Conservation (phyloP, 179 eudicot genomes). For the Pouteria campechiana region DNA sequence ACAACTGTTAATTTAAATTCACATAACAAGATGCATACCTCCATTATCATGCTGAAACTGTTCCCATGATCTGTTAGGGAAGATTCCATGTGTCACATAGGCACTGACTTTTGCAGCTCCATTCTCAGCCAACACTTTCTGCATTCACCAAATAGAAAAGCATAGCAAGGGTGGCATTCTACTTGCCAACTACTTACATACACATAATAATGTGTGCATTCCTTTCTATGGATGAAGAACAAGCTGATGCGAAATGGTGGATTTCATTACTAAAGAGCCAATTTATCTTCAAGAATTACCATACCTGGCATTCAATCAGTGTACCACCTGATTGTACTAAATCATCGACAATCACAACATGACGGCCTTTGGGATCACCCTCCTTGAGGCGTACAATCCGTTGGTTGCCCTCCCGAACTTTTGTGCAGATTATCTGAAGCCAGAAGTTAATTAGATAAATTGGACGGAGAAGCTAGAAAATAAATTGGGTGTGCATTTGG, state of each 20-base stretch:
- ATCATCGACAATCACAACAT: conserved; percentile 97
- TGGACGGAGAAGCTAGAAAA: too few species aligned
- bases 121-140: conserved; percentile 97
- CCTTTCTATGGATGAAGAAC: not conserved
- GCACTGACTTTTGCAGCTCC: conserved; percentile 94
- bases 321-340: conserved; percentile 98
- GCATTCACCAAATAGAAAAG: not conserved
- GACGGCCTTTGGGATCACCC: conserved; percentile 96
- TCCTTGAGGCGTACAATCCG: conserved; percentile 90
- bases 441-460: too few species aligned
- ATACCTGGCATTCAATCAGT: conserved; percentile 87
- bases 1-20: not conserved
- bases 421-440: conserved; percentile 77
- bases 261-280: not conserved
- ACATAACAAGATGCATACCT: conserved; percentile 30
- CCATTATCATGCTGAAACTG: conserved; percentile 67
- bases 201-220: too few species aligned
- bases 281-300: not conserved
- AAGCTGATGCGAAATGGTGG: not conserved
- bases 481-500: too few species aligned
- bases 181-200: conserved; percentile 1
- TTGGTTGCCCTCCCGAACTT: conserved; percentile 95
- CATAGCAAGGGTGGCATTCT: not conserved
- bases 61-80: conserved; percentile 84
- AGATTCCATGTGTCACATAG: conserved; percentile 95